Percentiles rank a stretch among this genome's conserved stretches.
These are phyloP conservation scores for Helicostylum pulchrum DNA, from an alignment of 192 early-diverging fungal species.

Conservation along the genomic window DNA sequence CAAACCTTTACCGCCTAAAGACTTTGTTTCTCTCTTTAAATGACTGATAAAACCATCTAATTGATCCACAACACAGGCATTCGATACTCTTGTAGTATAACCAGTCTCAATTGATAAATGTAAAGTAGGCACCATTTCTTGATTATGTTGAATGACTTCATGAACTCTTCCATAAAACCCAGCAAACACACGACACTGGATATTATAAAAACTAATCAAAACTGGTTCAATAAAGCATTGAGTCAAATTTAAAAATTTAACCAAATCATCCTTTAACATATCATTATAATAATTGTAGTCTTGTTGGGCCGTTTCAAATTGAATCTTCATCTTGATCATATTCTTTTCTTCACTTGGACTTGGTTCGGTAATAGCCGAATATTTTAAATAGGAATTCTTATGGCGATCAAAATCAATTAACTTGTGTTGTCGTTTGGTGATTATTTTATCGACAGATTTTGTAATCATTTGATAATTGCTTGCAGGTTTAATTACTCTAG, in stretches of 20 bases:
- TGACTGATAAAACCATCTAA: not conserved
- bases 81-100: not conserved
- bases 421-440: constrained; percentile 90
- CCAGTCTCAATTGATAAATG: constrained; percentile 34
- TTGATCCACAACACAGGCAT: not conserved
- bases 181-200: constrained; percentile 72
- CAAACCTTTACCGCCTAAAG: too few relatives aligned
- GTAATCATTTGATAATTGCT: constrained; percentile 67
- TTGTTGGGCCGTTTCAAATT: constrained; percentile 73
- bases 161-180: constrained; percentile 57
- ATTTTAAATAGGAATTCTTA: constrained; percentile 66
- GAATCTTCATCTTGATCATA: constrained; percentile 59
- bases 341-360: constrained; percentile 61
- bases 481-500: constrained; percentile 67
- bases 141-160: constrained; percentile 42
- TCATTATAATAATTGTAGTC: constrained; percentile 84
- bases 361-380: constrained; percentile 59
- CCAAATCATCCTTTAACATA: constrained; percentile 71
- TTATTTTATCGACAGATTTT: constrained; percentile 72
- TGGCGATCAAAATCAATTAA: constrained; percentile 89
- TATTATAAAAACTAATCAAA: constrained; percentile 76
- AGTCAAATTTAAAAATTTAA: constrained; percentile 66
- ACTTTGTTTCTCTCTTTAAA: not conserved
- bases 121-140: constrained; percentile 41
- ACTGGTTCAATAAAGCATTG: constrained; percentile 80